These are phyloP conservation scores for Phaffia tasmanica DNA, from an alignment of 768 basidiomycete genomes.

Conservation along the genomic window DNA sequence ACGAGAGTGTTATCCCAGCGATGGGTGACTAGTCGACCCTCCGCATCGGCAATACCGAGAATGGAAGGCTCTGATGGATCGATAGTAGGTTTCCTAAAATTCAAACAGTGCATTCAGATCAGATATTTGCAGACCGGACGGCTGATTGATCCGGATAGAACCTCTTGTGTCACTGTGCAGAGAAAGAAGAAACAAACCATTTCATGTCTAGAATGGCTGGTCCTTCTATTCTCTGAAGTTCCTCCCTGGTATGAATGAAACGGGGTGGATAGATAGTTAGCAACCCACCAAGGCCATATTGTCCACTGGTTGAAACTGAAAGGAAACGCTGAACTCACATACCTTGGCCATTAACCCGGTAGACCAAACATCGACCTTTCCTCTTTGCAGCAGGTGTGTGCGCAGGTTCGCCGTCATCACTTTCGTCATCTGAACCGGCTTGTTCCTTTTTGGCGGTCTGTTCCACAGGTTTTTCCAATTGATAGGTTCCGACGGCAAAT, in stretches of 20 bases:
- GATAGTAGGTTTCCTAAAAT: conserved; percentile 20
- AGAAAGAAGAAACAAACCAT: conserved; percentile 50
- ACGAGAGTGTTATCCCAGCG: conserved; percentile 49
- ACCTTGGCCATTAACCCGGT: conserved; percentile 40
- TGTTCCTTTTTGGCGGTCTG: background rate
- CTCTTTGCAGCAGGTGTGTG: conserved; percentile 35
- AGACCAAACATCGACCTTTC: conserved; percentile 63
- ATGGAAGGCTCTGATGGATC: conserved; percentile 29
- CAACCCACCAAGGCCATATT: background rate
- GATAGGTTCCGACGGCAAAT: conserved; percentile 85
- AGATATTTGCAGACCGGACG: too few relatives aligned
- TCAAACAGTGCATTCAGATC: background rate
- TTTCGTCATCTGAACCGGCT: conserved; percentile 22
- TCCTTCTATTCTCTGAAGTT: conserved; percentile 54
- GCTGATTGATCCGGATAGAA: background rate
- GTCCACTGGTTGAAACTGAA: background rate
- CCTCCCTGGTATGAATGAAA: conserved; percentile 32
- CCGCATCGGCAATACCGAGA: conserved; percentile 71
- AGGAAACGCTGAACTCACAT: conserved; percentile 9
- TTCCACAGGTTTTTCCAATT: conserved; percentile 44
- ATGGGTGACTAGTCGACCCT: conserved; percentile 62
- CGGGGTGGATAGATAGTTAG: background rate
- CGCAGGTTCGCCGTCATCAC: conserved; percentile 26
- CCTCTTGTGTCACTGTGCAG: background rate
- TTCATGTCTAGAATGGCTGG: conserved; percentile 89